Evolutionary conservation across 257 asterid genomes (phyloP), one percentile per base, ranked within the genome.

Genomic region (Dorcoceras hygrometricum): DNA sequence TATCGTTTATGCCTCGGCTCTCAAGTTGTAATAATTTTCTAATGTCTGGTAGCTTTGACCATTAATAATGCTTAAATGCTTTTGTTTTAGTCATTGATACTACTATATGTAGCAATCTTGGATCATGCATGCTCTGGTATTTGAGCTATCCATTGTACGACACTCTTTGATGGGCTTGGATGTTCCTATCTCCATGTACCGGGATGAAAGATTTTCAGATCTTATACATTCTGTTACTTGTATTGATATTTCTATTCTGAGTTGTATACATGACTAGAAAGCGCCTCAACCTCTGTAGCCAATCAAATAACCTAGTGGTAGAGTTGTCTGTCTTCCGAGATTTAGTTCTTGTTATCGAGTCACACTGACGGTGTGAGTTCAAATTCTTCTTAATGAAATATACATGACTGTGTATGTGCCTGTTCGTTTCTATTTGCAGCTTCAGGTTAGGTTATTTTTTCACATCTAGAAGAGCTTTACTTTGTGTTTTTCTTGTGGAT

Each of bases 401-500:
- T 18, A 0, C 54, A 46, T 46, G 54, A 5, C 19, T 46, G n/a
- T 55, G 32, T 62, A 62, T 18, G 31, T 23, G 12, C 53, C 54
- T 50, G 25, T 36, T 59, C 7, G 1, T 59, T 74, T 29, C 54
- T 24, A 55, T 50, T 51, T 32, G 57, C 61, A 23, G 31, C 23
- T 73, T 59, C 50, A 32, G 53, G 53, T 2, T 43, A 43, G 53
- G 19, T 14, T 43, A 4, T 28, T 29, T 16, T 16, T 16, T 16
- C 53, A 18, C 54, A 46, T 46, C 22, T 4, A 3, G 60, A 48
- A 55, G 43, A 53, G 3, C 54, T 68, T 5, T 71, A 55, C 57
- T 51, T 34, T 36, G 66, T 48, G 58, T 28, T 62, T 53, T 32
- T 60, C 62, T 28, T 72, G 19, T 62, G 61, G 57, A 31, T 79